Evolutionary conservation across 441 rosid species (phyloP).

Genomic region (Pelargonium myrrhifolium): DNA sequence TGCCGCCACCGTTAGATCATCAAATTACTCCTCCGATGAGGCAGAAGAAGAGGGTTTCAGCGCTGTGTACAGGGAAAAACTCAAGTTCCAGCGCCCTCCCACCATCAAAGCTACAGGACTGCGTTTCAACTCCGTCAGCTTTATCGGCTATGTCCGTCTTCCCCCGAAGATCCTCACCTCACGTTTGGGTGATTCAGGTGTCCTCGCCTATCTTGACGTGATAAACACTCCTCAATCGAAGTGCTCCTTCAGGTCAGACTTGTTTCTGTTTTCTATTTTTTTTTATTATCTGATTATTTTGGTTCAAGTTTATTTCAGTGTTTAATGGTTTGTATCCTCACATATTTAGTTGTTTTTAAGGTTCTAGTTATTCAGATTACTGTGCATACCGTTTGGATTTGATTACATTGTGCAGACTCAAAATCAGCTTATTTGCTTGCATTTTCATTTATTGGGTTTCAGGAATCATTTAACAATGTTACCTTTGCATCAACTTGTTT

Average conservation of each 20-base stretch:
- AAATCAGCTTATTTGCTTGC: background rate
- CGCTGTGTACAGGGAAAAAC: conserved; percentile 37
- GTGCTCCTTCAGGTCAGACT: conserved; percentile 37
- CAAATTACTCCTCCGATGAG: conserved; percentile 26
- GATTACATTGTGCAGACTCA: too few relatives aligned
- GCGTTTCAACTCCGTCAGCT: conserved; percentile 41
- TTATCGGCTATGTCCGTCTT: conserved; percentile 46
- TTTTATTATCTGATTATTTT: background rate
- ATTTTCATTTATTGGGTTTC: background rate
- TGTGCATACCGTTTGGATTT: too few relatives aligned
- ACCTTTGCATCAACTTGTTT: background rate
- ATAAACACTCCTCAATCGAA: conserved; percentile 23
- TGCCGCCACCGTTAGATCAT: conserved; percentile 23
- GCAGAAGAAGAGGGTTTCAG: conserved; percentile 25
- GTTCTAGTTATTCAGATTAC: background rate
- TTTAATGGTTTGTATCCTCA: too few relatives aligned
- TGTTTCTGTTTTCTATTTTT: background rate
- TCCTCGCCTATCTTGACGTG: conserved; percentile 34
- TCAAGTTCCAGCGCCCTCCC: conserved; percentile 54
- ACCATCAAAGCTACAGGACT: conserved; percentile 22
- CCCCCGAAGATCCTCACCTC: conserved; percentile 24
- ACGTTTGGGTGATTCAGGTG: conserved; percentile 26
- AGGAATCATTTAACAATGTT: background rate
- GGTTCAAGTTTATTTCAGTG: too few relatives aligned
- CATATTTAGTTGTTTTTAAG: too few relatives aligned